Evolutionary conservation across 441 rosid species (phyloP).

Genomic region (Bocquillonia castaneifolia): DNA sequence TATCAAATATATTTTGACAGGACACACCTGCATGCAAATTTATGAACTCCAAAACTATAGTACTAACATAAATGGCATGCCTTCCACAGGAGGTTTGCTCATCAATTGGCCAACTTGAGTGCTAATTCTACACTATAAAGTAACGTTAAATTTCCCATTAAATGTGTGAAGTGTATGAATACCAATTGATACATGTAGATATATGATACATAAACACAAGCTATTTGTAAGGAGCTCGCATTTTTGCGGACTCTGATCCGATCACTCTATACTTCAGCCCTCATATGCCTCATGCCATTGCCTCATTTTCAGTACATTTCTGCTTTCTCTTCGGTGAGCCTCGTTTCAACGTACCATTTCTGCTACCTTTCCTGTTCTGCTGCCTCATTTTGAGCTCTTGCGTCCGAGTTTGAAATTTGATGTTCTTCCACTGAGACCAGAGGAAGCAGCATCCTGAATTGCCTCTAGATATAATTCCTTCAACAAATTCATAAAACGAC

Average conservation of each 20-base stretch:
- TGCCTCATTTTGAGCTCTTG: slow-evolving; percentile 7
- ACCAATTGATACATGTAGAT: no score
- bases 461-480: slow-evolving; percentile 57
- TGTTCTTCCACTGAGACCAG: slow-evolving; percentile 38
- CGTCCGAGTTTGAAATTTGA: slow-evolving; percentile 20
- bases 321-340: not conserved
- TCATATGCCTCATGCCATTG: no score
- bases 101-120: not conserved
- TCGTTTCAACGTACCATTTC: slow-evolving; percentile 18
- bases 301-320: no score
- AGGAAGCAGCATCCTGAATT: slow-evolving; percentile 41
- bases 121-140: not conserved
- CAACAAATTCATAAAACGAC: slow-evolving; percentile 60
- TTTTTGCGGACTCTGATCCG: not conserved
- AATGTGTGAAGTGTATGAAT: not conserved
- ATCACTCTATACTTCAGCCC: slow-evolving; percentile 18
- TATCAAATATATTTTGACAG: no score
- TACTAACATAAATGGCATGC: no score
- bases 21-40: no score
- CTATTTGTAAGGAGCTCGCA: no score
- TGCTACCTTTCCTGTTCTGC: slow-evolving; percentile 13
- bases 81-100: not conserved
- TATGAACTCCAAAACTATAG: no score
- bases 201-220: not conserved
- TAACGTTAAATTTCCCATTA: not conserved